These are phyloP conservation scores for Dittrichia graveolens DNA, from an alignment of 129 eudicot species.

Conservation along the genomic window DNA sequence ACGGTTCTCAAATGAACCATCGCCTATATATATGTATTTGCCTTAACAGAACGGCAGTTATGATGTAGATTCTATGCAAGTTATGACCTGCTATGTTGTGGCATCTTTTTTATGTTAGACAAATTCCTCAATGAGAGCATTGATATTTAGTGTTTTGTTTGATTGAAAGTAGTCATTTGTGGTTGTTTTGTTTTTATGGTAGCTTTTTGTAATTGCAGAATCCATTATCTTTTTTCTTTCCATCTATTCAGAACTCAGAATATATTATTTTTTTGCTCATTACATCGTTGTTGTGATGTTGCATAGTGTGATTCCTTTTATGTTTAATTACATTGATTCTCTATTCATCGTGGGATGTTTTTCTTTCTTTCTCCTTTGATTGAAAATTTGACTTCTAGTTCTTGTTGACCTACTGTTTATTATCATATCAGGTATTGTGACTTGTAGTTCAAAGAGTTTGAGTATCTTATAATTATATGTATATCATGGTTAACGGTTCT, in stretches of 20 bases:
- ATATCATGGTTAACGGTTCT: neutral
- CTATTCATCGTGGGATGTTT: too few species aligned
- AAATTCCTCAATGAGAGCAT: slow-evolving; percentile 20
- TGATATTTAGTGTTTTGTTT: slow-evolving; percentile 12
- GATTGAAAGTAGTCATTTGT: slow-evolving; percentile 6
- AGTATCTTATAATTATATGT: neutral
- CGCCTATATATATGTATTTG: neutral
- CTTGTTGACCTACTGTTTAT: slow-evolving; percentile 2
- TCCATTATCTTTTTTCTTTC: neutral
- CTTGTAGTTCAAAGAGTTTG: neutral
- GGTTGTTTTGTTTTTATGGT: slow-evolving; percentile 17
- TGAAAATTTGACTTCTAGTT: too few species aligned
- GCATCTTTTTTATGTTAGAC: neutral
- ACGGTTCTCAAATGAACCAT: too few species aligned
- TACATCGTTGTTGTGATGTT: neutral
- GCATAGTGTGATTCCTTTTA: slow-evolving; percentile 20
- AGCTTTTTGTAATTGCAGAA: slow-evolving; percentile 15
- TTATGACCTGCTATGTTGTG: neutral
- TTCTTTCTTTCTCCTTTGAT: too few species aligned
- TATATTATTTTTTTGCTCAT: too few species aligned
- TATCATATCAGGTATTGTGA: neutral
- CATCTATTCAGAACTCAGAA: too few species aligned
- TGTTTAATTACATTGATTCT: neutral
- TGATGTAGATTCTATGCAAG: neutral
- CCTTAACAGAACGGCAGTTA: neutral